Conservation (phyloP, 495 filamentous ascomycete genomes). For the Antarctomyces pellizariae region DNA sequence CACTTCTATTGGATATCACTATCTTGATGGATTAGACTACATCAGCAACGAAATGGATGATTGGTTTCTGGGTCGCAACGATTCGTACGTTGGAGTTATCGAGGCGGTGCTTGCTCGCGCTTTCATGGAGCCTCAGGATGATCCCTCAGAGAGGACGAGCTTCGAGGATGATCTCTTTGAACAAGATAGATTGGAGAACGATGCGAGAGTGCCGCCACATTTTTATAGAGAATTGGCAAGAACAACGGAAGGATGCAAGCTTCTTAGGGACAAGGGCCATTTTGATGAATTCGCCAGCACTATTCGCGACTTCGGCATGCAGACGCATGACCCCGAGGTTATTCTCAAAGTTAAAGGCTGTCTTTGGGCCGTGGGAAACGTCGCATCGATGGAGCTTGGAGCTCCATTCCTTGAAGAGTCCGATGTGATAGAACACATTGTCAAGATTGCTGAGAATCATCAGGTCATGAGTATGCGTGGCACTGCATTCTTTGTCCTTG, state of each 20-base stretch:
- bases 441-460: constrained; percentile 65
- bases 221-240: constrained; percentile 92
- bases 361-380: constrained; percentile 93
- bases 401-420: constrained; percentile 76
- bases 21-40: constrained; percentile 88
- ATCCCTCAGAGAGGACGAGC: constrained; percentile 24
- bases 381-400: constrained; percentile 93
- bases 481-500: constrained; percentile 88
- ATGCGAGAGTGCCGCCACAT: constrained; percentile 60
- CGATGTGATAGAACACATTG: constrained; percentile 64
- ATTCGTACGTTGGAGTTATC: constrained; percentile 81
- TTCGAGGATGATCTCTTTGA: constrained; percentile 29
- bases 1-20: constrained; percentile 90
- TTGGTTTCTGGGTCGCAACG: constrained; percentile 91
- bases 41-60: constrained; percentile 99
- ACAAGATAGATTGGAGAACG: constrained; percentile 19
- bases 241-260: constrained; percentile 73
- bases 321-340: constrained; percentile 65
- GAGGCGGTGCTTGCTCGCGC: constrained; percentile 86
- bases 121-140: constrained; percentile 32
- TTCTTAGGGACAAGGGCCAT: constrained; percentile 80
- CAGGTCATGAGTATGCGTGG: constrained; percentile 81
- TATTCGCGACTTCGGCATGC: constrained; percentile 62
- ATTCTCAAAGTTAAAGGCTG: constrained; percentile 91
- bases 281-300: constrained; percentile 80